Percentiles rank a stretch among this genome's conserved stretches.
phyloP scores from a whole-genome alignment of 352 stramenopile genomes.

The Globisporangium apiculatum region DNA sequence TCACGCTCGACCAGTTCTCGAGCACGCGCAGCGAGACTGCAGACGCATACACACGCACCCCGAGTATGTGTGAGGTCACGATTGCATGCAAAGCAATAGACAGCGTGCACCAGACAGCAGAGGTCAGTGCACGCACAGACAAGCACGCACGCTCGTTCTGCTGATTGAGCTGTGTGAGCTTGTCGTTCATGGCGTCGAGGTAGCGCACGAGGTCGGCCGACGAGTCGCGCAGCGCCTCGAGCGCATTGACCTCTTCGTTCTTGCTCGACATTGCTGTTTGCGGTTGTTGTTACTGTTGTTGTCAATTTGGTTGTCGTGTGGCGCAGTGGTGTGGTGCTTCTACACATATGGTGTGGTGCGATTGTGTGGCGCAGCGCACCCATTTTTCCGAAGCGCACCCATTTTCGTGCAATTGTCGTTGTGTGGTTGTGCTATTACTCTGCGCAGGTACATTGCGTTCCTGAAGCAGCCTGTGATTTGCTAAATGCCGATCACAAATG shows the following conservation, averaged over 20 bases:
- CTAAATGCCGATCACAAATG: no score
- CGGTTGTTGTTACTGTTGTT: neutral
- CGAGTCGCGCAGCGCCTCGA: conserved; percentile 72
- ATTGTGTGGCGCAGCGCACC: no score
- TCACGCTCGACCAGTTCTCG: conserved; percentile 79
- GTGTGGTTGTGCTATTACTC: no score
- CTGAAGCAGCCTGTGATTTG: no score
- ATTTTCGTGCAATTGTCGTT: no score
- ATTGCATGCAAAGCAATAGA: no score
- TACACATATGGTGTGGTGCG: no score
- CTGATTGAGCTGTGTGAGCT: conserved; percentile 69
- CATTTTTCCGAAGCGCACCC: no score
- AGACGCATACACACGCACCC: neutral
- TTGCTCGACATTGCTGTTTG: conserved; percentile 33
- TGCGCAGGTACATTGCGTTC: no score
- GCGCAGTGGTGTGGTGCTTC: neutral
- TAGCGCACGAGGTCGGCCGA: conserved; percentile 70
- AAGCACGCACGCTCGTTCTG: conserved; percentile 67
- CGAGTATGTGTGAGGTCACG: no score
- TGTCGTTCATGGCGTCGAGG: conserved; percentile 66
- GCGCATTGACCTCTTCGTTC: conserved; percentile 72
- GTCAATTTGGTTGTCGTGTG: neutral
- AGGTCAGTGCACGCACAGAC: neutral
- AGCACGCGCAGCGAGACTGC: conserved; percentile 69
- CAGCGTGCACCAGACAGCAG: conserved; percentile 23